A percentile compares a stretch with the other conserved stretches of the same genome.
Evolutionary conservation across 768 basidiomycete genomes (phyloP).

Genomic region (Pleurotus djamor): DNA sequence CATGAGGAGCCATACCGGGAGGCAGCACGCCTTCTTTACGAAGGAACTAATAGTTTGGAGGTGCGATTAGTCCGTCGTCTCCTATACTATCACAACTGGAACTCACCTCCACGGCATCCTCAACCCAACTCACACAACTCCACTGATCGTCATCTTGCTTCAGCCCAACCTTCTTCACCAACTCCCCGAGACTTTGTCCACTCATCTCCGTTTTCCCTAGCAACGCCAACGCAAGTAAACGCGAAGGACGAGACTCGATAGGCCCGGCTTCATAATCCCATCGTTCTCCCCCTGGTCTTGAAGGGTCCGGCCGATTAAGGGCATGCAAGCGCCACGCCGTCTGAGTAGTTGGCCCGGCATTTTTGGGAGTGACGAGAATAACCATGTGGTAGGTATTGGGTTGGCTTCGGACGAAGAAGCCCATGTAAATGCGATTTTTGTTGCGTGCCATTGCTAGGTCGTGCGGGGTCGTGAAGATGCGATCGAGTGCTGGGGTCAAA

Average conservation of each 20-base stretch:
- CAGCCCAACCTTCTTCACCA: background rate
- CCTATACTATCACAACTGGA: background rate
- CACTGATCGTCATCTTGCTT: background rate
- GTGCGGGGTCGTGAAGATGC: no score
- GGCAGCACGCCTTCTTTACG: background rate
- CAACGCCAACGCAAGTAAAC: background rate
- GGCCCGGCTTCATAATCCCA: background rate
- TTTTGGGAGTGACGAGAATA: background rate
- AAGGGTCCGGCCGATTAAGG: background rate
- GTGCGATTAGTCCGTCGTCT: background rate
- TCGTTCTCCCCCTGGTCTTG: background rate
- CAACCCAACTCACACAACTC: background rate
- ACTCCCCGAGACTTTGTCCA: background rate
- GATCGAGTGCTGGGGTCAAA: no score
- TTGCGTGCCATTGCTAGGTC: background rate
- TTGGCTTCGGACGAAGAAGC: background rate
- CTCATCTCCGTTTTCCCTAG: background rate
- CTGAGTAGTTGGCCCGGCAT: background rate
- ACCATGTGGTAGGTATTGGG: background rate
- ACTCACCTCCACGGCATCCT: background rate
- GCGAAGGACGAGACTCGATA: background rate
- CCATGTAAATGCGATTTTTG: background rate
- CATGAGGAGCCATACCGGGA: background rate
- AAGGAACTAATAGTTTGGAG: background rate
- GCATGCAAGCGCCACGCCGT: background rate